A percentile compares a stretch with the other conserved stretches of the same genome.
These are phyloP conservation scores for Tieghemostelium lacteum DNA, from an alignment of 78 protist species.

Conservation along the genomic window DNA sequence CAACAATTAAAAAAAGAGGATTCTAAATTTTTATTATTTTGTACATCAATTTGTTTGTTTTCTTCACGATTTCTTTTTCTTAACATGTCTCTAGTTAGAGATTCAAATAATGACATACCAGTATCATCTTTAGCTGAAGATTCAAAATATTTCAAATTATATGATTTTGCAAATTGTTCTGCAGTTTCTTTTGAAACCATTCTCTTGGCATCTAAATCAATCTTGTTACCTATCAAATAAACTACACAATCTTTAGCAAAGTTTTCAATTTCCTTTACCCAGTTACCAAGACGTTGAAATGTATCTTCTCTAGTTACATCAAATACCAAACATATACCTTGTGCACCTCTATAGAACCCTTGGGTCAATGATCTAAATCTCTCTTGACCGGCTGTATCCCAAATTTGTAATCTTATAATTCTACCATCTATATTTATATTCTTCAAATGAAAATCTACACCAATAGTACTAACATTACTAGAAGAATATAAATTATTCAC, in stretches of 20 bases:
- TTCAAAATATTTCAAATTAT: no score
- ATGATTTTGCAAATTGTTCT: neutral
- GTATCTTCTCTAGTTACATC: conserved; percentile 94
- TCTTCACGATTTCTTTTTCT: no score
- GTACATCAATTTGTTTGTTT: no score
- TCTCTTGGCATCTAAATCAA: conserved; percentile 60
- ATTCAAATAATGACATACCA: no score
- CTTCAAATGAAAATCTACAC: conserved; percentile 96
- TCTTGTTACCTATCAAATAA: conserved; percentile 81
- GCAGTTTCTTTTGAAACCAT: neutral
- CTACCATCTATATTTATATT: conserved; percentile 91
- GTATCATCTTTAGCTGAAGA: no score
- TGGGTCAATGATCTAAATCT: conserved; percentile 82
- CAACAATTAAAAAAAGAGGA: no score
- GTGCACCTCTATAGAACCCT: conserved; percentile 97
- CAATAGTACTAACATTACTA: conserved; percentile 97
- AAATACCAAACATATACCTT: conserved; percentile 96
- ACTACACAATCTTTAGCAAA: conserved; percentile 90
- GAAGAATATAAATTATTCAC: conserved; percentile 97
- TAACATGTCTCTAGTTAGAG: no score
- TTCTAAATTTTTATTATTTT: no score
- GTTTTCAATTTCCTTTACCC: conserved; percentile 93
- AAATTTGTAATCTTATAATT: conserved; percentile 85
- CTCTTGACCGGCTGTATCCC: conserved; percentile 23
- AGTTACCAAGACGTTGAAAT: conserved; percentile 95